These are phyloP conservation scores for Vitis rupestris DNA, from an alignment of 164 flowering plant species.

Conservation along the genomic window DNA sequence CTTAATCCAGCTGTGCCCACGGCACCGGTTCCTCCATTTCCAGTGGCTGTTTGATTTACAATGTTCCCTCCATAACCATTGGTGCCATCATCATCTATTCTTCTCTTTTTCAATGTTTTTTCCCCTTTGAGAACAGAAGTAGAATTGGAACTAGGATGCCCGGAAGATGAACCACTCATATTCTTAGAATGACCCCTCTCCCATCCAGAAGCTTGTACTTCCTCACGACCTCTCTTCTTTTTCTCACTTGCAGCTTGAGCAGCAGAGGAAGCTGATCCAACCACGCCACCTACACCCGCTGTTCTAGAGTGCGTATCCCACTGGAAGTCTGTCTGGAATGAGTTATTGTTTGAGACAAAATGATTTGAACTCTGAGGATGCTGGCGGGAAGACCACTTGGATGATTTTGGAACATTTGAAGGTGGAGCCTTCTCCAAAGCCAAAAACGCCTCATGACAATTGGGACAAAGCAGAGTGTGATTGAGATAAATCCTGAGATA, in stretches of 20 bases:
- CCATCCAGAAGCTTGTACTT: conserved; percentile 10
- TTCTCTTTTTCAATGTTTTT: conserved; percentile 18
- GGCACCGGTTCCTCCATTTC: conserved; percentile 15
- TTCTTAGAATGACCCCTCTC: conserved; percentile 3
- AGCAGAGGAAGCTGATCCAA: conserved; percentile 24
- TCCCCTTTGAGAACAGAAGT: conserved; percentile 15
- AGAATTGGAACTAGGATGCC: neutral
- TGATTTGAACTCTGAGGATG: conserved; percentile 24
- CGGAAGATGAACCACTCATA: neutral
- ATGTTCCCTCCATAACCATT: conserved; percentile 9
- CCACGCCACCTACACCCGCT: conserved; percentile 13
- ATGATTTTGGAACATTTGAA: conserved; percentile 24
- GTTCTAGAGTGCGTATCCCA: conserved; percentile 19
- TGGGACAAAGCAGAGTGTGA: conserved; percentile 53
- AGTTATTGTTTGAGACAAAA: conserved; percentile 5
- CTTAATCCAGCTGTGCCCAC: conserved; percentile 18
- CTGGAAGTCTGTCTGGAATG: conserved; percentile 11
- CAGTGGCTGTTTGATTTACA: conserved; percentile 12
- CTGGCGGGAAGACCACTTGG: conserved; percentile 22
- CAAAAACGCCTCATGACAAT: conserved; percentile 45
- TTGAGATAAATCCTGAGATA: conserved; percentile 56
- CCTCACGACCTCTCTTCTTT: conserved; percentile 24
- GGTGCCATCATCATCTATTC: conserved; percentile 15
- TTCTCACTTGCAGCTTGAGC: conserved; percentile 33
- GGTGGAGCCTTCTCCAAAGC: conserved; percentile 55